Evolutionary conservation across 257 asterid species (phyloP), one percentile per base, ranked within the genome.

Genomic region (Gynochthodes officinalis): DNA sequence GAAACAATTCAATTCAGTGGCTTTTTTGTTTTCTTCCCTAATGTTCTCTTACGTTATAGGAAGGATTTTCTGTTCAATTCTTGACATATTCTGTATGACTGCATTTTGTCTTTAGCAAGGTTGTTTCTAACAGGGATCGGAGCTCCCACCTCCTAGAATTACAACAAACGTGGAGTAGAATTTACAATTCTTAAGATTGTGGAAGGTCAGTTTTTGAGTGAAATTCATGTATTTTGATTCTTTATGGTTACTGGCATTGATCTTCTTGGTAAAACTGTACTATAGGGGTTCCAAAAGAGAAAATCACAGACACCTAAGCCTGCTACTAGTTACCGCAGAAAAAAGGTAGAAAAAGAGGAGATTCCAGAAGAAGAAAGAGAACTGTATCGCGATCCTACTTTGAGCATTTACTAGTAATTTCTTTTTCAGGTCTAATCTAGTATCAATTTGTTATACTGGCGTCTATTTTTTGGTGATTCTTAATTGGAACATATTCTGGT

Each of bases 291-390:
- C 67, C 90, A 82, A 85, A 85, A 64, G 75, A 86, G 83, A 78
- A 87, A 87, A 75, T 81, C 90, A 25, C 66, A 72, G 77, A 82
- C 88, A 14, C 83, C 91, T 18, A 90, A 67, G 87, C 97, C 98
- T 64, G 81, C 90, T 66, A 90, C 98, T 76, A 89, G 97, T 73
- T 92, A 90, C 80, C 91, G 97, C 54, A 86, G 83, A 73, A 92
- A 90, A 87, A 89, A 84, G 85, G 81, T 84, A 64, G 96, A 89
- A 84, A 92, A n/a, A n/a, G n/a, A n/a, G n/a, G n/a, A n/a, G n/a
- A n/a, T n/a, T n/a, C n/a, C n/a, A n/a, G n/a, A n/a, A n/a, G n/a
- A n/a, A n/a, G n/a, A n/a, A n/a, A n/a, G n/a, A n/a, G n/a, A n/a
- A n/a, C n/a, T n/a, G n/a, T n/a, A n/a, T n/a, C n/a, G n/a, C n/a